These are phyloP conservation scores for Bondarzewia mesenterica DNA, from an alignment of 1,284 basidiomycete species.

Conservation along the genomic window DNA sequence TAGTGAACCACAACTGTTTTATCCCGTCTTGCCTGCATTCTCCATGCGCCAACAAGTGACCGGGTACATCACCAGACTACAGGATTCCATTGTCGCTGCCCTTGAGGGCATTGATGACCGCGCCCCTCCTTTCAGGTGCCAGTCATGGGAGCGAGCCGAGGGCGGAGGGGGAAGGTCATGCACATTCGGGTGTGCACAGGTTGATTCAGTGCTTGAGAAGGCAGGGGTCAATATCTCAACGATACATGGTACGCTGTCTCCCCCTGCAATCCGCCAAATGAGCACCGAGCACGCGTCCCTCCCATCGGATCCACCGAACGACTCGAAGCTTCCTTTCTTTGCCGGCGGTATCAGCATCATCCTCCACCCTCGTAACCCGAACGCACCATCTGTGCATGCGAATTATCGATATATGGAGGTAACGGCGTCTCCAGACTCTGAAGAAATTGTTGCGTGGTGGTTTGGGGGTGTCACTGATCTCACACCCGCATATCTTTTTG, in stretches of 20 bases:
- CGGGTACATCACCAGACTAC: conserved; percentile 72
- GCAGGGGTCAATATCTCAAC: conserved; percentile 95
- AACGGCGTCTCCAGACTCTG: conserved; percentile 70
- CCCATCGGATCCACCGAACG: conserved; percentile 55
- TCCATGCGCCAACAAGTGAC: conserved; percentile 85
- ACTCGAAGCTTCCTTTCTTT: conserved; percentile 78
- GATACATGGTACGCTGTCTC: conserved; percentile 85
- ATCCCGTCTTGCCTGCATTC: too few relatives aligned
- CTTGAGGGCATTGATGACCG: conserved; percentile 77
- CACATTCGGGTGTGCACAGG: conserved; percentile 78
- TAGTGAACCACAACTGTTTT: too few relatives aligned
- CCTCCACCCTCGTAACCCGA: conserved; percentile 90
- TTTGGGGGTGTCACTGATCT: conserved; percentile 97
- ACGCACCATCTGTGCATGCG: conserved; percentile 88
- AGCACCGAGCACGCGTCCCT: conserved; percentile 81
- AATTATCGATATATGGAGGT: conserved; percentile 99
- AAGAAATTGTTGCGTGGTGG: conserved; percentile 91
- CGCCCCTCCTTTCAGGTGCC: conserved; percentile 74
- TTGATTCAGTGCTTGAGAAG: conserved; percentile 78
- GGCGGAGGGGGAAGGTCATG: conserved; percentile 88
- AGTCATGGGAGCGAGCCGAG: conserved; percentile 78
- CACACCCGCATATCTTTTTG: conserved; percentile 90
- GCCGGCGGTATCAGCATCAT: conserved; percentile 90
- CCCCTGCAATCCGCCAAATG: conserved; percentile 90
- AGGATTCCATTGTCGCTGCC: conserved; percentile 74